These are phyloP conservation scores for Papiliotrema laurentii DNA, from an alignment of 1,284 basidiomycete species.

Conservation along the genomic window DNA sequence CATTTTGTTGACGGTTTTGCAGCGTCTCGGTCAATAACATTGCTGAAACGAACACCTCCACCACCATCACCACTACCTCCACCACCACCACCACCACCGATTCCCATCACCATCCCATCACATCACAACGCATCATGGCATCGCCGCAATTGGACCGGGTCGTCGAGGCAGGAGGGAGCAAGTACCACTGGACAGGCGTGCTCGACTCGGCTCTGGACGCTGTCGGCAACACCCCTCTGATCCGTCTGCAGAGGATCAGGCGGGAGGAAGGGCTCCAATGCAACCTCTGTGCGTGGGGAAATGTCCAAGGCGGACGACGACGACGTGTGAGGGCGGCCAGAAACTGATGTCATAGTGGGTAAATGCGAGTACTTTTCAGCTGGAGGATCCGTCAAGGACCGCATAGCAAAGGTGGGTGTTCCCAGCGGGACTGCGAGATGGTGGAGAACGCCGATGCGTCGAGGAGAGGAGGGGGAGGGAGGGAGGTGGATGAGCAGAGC, in stretches of 20 bases:
- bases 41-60: no score
- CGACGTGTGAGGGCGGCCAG: not conserved
- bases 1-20: no score
- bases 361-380: conserved; percentile 88
- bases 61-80: no score
- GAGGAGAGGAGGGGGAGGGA: not conserved
- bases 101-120: no score
- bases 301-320: not conserved
- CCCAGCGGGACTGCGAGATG: not conserved
- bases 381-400: conserved; percentile 92
- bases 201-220: conserved; percentile 75
- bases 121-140: no score
- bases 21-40: no score
- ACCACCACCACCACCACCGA: no score
- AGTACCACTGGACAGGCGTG: conserved; percentile 51
- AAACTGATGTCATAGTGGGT: conserved; percentile 58
- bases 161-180: not conserved
- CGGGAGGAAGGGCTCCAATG: conserved; percentile 72
- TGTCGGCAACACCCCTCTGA: conserved; percentile 85
- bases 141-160: not conserved
- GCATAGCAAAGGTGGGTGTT: conserved; percentile 69
- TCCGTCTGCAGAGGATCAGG: conserved; percentile 78
- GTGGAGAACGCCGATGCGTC: not conserved
- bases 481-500: not conserved
- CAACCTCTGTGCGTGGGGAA: conserved; percentile 68